Evolutionary conservation across 192 early-diverging fungal genomes (phyloP).

Genomic region (Coemansia asiatica): DNA sequence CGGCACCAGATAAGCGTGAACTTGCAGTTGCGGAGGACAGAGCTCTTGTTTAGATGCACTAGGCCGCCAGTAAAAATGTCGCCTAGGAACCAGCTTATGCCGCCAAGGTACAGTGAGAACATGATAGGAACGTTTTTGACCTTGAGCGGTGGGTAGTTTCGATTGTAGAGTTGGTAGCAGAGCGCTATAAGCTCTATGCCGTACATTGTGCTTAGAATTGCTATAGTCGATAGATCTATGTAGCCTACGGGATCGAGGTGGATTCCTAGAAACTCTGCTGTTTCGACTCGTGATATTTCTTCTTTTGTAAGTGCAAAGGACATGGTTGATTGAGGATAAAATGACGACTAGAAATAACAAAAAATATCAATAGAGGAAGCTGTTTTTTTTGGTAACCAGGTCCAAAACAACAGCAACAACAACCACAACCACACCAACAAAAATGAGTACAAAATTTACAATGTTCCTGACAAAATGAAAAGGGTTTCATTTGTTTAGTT

Average conservation of each 20-base stretch:
- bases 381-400: too few relatives aligned
- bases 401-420: too few relatives aligned
- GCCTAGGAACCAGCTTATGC: slow-evolving; percentile 30
- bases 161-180: slow-evolving; percentile 37
- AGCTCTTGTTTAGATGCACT: slow-evolving; percentile 26
- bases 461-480: too few relatives aligned
- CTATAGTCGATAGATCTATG: slow-evolving; percentile 45
- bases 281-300: slow-evolving; percentile 30
- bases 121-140: slow-evolving; percentile 47
- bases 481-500: too few relatives aligned
- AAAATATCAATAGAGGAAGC: neutral
- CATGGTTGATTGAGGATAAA: slow-evolving; percentile 18
- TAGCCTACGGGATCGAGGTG: slow-evolving; percentile 41
- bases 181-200: slow-evolving; percentile 36
- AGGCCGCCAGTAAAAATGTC: slow-evolving; percentile 47
- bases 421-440: too few relatives aligned
- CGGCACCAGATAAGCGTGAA: slow-evolving; percentile 38
- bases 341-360: neutral
- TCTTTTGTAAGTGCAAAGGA: slow-evolving; percentile 34
- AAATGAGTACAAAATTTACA: too few relatives aligned
- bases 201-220: slow-evolving; percentile 39
- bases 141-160: slow-evolving; percentile 41
- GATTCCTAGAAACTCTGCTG: slow-evolving; percentile 32
- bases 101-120: slow-evolving; percentile 42
- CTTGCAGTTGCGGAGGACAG: slow-evolving; percentile 31